Conservation (phyloP, 495 filamentous ascomycete genomes). For the Cenococcum geophilum region DNA sequence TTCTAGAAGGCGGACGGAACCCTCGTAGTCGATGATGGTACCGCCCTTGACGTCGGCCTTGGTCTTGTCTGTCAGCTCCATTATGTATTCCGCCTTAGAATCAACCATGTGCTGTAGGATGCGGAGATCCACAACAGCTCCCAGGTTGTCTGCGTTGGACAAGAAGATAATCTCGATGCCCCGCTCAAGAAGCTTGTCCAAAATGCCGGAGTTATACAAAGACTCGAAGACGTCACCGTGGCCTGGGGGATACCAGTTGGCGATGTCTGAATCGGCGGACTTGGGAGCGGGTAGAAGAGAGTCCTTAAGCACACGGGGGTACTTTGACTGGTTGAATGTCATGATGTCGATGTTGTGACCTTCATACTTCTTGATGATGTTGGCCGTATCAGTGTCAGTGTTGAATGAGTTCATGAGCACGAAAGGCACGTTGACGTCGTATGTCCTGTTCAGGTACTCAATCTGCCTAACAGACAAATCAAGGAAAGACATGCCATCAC, state of each 20-base stretch:
- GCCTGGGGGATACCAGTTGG: conserved; percentile 98
- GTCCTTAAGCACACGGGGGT: conserved; percentile 96
- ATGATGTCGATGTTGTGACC: conserved; percentile 99
- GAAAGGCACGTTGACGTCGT: conserved; percentile 95
- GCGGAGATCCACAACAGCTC: conserved; percentile 92
- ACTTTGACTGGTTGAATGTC: conserved; percentile 99
- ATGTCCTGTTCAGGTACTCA: conserved; percentile 97
- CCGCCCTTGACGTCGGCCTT: conserved; percentile 99
- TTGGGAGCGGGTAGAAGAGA: conserved; percentile 95
- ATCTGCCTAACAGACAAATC: conserved; percentile 98
- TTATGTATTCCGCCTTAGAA: conserved; percentile 93
- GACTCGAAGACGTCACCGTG: conserved; percentile 99
- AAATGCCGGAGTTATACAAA: conserved; percentile 96
- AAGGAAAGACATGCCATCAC: conserved; percentile 99
- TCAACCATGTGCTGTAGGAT: conserved; percentile 99
- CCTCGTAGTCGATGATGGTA: conserved; percentile 99
- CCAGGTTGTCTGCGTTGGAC: conserved; percentile 98
- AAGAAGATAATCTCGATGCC: conserved; percentile 98
- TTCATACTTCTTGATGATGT: conserved; percentile 99
- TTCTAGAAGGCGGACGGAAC: conserved; percentile 90
- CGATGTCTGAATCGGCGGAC: conserved; percentile 75
- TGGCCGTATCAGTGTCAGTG: conserved; percentile 94
- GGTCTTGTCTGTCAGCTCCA: conserved; percentile 99
- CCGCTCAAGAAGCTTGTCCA: conserved; percentile 89
- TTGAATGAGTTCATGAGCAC: conserved; percentile 99